Evolutionary conservation across 2,329 filamentous ascomycete genomes (phyloP).

Genomic region (Neurospora sp.): DNA sequence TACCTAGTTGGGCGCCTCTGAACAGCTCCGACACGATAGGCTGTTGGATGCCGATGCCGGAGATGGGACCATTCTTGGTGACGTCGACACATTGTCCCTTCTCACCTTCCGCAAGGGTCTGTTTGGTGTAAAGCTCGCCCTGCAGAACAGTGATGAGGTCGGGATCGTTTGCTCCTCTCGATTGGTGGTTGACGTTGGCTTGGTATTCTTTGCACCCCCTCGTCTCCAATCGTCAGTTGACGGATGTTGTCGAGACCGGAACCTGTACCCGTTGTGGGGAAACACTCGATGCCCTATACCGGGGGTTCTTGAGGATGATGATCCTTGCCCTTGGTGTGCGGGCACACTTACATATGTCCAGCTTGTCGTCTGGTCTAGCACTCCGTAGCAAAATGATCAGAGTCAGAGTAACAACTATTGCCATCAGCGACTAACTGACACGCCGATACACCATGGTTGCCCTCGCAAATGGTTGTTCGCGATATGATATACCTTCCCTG

Average conservation of each 20-base stretch:
- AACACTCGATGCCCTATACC: no score
- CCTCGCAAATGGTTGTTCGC: not conserved
- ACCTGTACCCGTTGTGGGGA: no score
- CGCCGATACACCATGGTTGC: not conserved
- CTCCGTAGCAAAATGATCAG: not conserved
- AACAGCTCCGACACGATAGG: no score
- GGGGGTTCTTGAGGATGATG: no score
- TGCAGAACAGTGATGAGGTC: no score
- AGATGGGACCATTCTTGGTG: slow-evolving; percentile 54
- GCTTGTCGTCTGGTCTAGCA: not conserved
- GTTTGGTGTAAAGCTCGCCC: slow-evolving; percentile 35
- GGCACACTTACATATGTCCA: not conserved
- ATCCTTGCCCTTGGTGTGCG: not conserved
- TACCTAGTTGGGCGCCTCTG: no score
- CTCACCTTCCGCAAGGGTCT: slow-evolving; percentile 32
- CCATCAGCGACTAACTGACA: not conserved
- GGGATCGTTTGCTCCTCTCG: no score
- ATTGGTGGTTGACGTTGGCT: no score
- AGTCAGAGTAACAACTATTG: not conserved
- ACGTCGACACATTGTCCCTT: slow-evolving; percentile 45
- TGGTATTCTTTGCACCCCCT: not conserved
- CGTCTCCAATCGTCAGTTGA: slow-evolving; percentile 9
- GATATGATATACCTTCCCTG: not conserved
- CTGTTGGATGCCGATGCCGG: slow-evolving; percentile 23
- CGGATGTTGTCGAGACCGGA: no score